Percentiles rank a stretch among this genome's conserved stretches.
Conservation (phyloP, 1,284 basidiomycete species). For the Agaricales sp. region DNA sequence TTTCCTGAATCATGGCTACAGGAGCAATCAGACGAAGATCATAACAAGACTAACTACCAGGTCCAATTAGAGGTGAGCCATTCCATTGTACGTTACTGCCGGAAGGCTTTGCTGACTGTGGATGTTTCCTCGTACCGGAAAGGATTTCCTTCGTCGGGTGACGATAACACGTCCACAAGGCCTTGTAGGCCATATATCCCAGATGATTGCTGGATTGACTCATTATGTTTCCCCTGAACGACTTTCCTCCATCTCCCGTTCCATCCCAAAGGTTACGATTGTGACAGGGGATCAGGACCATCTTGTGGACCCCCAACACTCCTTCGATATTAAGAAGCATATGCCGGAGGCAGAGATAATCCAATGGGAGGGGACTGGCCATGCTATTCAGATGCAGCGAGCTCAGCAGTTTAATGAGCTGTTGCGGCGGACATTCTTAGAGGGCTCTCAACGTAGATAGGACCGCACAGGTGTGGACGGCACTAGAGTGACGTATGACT, state of each 20-base stretch:
- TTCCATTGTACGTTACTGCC: constrained; percentile 1
- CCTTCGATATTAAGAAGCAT: constrained; percentile 41
- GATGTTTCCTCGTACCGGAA: constrained; percentile 3
- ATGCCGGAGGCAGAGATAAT: constrained; percentile 66
- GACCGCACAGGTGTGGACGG: background rate
- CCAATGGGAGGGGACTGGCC: constrained; percentile 57
- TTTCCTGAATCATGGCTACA: constrained; percentile 55
- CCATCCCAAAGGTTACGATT: constrained; percentile 55
- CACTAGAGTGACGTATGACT: background rate
- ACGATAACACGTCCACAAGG: constrained; percentile 49
- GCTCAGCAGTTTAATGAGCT: constrained; percentile 43
- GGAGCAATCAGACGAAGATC: constrained; percentile 36
- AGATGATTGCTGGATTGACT: constrained; percentile 64
- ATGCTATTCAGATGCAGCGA: constrained; percentile 53
- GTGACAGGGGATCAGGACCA: constrained; percentile 70
- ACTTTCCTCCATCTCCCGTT: constrained; percentile 42
- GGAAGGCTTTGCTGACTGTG: background rate
- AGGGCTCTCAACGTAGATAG: constrained; percentile 25
- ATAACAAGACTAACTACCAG: constrained; percentile 50
- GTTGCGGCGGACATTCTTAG: constrained; percentile 43
- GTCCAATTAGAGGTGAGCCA: constrained; percentile 38
- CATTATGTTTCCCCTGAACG: constrained; percentile 53
- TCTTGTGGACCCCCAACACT: constrained; percentile 51
- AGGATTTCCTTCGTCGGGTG: constrained; percentile 46
- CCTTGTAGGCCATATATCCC: constrained; percentile 57